Conservation (phyloP, 2,329 filamentous ascomycete species). For the Fusarium lateritium region DNA sequence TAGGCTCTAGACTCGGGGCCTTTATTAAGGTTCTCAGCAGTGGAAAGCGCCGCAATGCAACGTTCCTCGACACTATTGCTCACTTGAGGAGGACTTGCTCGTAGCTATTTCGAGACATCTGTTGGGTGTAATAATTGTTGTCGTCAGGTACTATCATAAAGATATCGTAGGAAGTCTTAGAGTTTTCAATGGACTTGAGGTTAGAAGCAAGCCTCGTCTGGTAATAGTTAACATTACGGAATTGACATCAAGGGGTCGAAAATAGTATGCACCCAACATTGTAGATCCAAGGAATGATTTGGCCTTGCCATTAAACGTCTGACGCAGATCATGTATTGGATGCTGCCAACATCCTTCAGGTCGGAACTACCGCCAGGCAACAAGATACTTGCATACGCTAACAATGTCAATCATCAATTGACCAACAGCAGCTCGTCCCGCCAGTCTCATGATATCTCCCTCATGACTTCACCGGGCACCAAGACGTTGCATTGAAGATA, state of each 20-base stretch:
- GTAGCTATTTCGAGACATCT: conserved; percentile 21
- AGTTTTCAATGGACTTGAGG: conserved; percentile 3
- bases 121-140: not conserved
- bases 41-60: conserved; percentile 31
- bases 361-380: conserved; percentile 21
- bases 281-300: conserved; percentile 5
- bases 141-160: not conserved
- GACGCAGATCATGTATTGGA: conserved; percentile 8
- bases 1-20: conserved; percentile 11
- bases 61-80: conserved; percentile 27
- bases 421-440: conserved; percentile 19
- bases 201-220: conserved; percentile 7
- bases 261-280: conserved; percentile 3
- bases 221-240: not conserved
- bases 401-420: conserved; percentile 21
- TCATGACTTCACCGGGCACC: conserved; percentile 31
- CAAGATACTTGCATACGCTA: conserved; percentile 18
- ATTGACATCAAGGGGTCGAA: not conserved
- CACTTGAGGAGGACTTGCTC: conserved; percentile 11
- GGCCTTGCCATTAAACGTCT: conserved; percentile 19
- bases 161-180: not conserved
- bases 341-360: not conserved
- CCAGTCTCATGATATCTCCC: conserved; percentile 27
- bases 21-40: conserved; percentile 17
- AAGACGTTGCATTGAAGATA: conserved; percentile 25